phyloP scores from a whole-genome alignment of 768 basidiomycete genomes.

The Russula compacta region DNA sequence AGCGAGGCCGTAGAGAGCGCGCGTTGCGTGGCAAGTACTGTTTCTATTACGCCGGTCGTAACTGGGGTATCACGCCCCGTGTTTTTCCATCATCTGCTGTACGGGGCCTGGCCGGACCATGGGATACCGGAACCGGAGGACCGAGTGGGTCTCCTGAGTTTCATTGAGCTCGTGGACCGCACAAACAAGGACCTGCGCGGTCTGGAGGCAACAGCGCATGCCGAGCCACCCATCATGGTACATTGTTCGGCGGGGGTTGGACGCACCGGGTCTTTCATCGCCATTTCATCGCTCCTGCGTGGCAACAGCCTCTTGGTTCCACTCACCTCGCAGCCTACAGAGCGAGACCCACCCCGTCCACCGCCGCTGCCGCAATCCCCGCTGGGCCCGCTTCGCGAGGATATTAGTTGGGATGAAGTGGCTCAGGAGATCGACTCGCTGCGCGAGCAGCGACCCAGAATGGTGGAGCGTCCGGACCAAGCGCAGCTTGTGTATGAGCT shows the following conservation, averaged over 20 bases:
- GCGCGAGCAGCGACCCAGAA: constrained; percentile 71
- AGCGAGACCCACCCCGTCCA: constrained; percentile 22
- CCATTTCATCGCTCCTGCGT: constrained; percentile 70
- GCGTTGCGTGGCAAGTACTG: constrained; percentile 50
- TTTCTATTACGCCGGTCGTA: constrained; percentile 41
- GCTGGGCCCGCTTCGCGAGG: constrained; percentile 47
- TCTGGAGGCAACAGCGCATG: constrained; percentile 29
- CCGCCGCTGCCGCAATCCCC: constrained; percentile 39
- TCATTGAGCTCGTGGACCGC: constrained; percentile 54
- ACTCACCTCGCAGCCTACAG: constrained; percentile 20
- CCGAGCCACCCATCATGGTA: constrained; percentile 70
- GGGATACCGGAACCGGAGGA: constrained; percentile 64
- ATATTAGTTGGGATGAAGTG: constrained; percentile 46
- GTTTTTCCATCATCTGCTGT: constrained; percentile 63
- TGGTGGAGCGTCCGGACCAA: constrained; percentile 73
- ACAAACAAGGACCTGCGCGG: constrained; percentile 42
- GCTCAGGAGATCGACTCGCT: constrained; percentile 66
- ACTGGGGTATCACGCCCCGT: constrained; percentile 26
- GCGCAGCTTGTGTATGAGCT: constrained; percentile 55
- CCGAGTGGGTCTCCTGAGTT: constrained; percentile 48
- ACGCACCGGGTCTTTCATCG: constrained; percentile 80
- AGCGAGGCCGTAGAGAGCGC: constrained; percentile 42
- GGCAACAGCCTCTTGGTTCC: constrained; percentile 33
- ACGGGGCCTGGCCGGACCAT: constrained; percentile 76
- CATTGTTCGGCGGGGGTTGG: constrained; percentile 87